Conservation (phyloP, 768 basidiomycete species). For the Kwoniella bestiolae region DNA sequence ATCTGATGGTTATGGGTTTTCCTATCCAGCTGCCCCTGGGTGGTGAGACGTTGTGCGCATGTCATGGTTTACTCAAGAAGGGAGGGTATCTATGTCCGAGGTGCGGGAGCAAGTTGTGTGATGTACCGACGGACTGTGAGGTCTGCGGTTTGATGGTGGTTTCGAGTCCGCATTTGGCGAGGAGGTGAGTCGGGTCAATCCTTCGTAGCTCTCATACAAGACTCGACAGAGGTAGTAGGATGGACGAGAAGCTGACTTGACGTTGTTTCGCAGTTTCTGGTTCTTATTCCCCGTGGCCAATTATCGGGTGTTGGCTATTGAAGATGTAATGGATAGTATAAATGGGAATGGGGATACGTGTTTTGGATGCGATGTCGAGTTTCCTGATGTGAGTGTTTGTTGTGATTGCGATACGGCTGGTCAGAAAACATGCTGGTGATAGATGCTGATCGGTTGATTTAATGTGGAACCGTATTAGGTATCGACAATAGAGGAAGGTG, state of each 20-base stretch:
- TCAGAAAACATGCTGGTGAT: too few species aligned
- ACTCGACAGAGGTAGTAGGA: too few species aligned
- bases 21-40: constrained; percentile 83
- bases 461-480: too few species aligned
- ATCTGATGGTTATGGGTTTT: constrained; percentile 99
- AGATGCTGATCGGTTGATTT: too few species aligned
- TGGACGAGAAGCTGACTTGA: neutral
- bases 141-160: constrained; percentile 98
- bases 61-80: constrained; percentile 88
- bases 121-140: constrained; percentile 97
- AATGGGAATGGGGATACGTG: constrained; percentile 62
- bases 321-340: constrained; percentile 13
- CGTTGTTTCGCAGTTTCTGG: constrained; percentile 48
- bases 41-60: constrained; percentile 83
- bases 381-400: constrained; percentile 60
- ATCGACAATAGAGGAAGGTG: constrained; percentile 34
- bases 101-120: constrained; percentile 90
- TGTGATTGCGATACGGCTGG: too few species aligned
- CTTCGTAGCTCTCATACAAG: neutral
- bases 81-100: constrained; percentile 95
- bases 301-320: constrained; percentile 59
- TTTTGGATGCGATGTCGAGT: constrained; percentile 76
- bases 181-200: constrained; percentile 62
- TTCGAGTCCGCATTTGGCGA: constrained; percentile 92
- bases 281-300: constrained; percentile 86